phyloP scores from a whole-genome alignment of 2,329 filamentous ascomycete species.

The Nannizziopsis arthrosporioides region DNA sequence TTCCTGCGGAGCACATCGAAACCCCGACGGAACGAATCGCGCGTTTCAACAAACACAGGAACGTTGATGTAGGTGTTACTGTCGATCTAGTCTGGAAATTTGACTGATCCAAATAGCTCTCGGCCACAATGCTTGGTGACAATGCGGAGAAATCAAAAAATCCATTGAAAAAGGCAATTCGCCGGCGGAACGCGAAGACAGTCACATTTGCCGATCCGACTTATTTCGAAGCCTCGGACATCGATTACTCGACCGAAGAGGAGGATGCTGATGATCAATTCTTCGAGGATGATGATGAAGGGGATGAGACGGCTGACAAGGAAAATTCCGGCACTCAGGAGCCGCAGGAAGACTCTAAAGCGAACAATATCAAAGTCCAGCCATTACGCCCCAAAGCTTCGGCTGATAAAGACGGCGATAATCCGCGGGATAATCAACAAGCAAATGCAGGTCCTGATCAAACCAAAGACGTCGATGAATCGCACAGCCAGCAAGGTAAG shows the following conservation, averaged over 20 bases:
- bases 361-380: slow-evolving; percentile 34
- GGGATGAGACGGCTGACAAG: slow-evolving; percentile 26
- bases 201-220: slow-evolving; percentile 77
- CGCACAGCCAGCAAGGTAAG: slow-evolving; percentile 41
- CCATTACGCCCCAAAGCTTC: slow-evolving; percentile 35
- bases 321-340: slow-evolving; percentile 22
- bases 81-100: neutral
- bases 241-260: slow-evolving; percentile 74
- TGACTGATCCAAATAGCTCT: slow-evolving; percentile 39
- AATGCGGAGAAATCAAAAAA: slow-evolving; percentile 71
- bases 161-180: slow-evolving; percentile 71
- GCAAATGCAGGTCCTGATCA: slow-evolving; percentile 26
- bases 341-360: slow-evolving; percentile 21
- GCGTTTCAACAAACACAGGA: slow-evolving; percentile 91
- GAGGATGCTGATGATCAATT: slow-evolving; percentile 39
- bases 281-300: slow-evolving; percentile 36
- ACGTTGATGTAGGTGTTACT: slow-evolving; percentile 66
- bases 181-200: slow-evolving; percentile 68
- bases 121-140: slow-evolving; percentile 59
- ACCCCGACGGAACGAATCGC: slow-evolving; percentile 91
- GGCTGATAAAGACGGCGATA: slow-evolving; percentile 25
- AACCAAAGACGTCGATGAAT: slow-evolving; percentile 53
- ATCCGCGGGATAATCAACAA: slow-evolving; percentile 21
- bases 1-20: slow-evolving; percentile 96
- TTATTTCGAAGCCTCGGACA: slow-evolving; percentile 79